These are phyloP conservation scores for Apophysomyces ossiformis DNA, from an alignment of 371 early-diverging fungal species.

Conservation along the genomic window DNA sequence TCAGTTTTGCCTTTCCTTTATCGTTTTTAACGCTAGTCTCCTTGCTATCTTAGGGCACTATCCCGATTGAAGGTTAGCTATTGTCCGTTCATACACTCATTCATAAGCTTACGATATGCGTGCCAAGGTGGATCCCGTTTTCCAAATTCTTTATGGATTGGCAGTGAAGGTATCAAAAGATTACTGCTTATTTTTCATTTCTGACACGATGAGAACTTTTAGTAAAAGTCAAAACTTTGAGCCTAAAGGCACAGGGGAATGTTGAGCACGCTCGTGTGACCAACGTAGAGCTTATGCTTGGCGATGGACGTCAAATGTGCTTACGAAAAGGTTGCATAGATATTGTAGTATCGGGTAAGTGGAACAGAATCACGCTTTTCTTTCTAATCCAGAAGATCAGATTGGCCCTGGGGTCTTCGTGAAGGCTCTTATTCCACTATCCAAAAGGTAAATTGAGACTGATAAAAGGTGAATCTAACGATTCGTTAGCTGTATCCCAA, in stretches of 20 bases:
- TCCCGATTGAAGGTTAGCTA: slow-evolving; percentile 36
- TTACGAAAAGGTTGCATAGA: slow-evolving; percentile 40
- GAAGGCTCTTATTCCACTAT: slow-evolving; percentile 41
- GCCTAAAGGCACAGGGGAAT: slow-evolving; percentile 43
- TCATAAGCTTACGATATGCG: neutral
- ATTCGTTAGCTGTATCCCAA: slow-evolving; percentile 46
- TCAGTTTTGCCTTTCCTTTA: too few species aligned
- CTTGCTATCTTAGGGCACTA: slow-evolving; percentile 17
- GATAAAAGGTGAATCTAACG: neutral
- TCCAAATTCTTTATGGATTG: slow-evolving; percentile 43
- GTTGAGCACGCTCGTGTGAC: slow-evolving; percentile 26
- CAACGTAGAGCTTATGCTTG: slow-evolving; percentile 42
- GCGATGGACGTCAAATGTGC: slow-evolving; percentile 40
- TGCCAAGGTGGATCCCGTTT: slow-evolving; percentile 37
- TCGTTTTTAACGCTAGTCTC: too few species aligned
- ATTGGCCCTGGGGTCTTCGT: slow-evolving; percentile 55
- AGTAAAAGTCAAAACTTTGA: slow-evolving; percentile 39
- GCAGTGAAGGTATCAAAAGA: slow-evolving; percentile 40
- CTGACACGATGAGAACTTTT: neutral
- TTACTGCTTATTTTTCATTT: neutral
- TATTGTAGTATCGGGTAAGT: slow-evolving; percentile 44
- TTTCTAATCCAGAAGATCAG: slow-evolving; percentile 16
- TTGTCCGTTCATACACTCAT: slow-evolving; percentile 15
- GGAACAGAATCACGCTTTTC: neutral
- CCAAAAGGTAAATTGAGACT: slow-evolving; percentile 32